Conservation (phyloP, 805 yeast genomes). For the Candida pseudofarinosa region DNA sequence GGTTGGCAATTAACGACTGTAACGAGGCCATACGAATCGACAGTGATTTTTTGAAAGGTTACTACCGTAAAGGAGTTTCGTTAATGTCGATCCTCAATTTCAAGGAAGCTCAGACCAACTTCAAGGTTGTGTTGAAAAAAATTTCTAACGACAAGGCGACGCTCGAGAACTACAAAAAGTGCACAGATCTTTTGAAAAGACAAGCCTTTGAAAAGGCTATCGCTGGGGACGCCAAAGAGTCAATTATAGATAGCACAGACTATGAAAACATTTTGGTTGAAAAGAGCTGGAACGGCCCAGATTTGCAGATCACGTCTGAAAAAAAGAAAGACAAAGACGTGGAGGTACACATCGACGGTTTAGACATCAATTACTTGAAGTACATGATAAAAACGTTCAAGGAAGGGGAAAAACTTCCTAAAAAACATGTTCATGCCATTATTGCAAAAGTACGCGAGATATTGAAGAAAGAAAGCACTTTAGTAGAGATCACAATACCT, state of each 20-base stretch:
- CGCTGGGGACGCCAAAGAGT: constrained; percentile 58
- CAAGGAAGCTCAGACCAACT: constrained; percentile 67
- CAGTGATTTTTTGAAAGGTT: constrained; percentile 67
- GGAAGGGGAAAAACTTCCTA: constrained; percentile 70
- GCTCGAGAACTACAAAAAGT: constrained; percentile 53
- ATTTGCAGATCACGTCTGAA: constrained; percentile 38
- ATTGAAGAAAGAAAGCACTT: constrained; percentile 61
- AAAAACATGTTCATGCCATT: constrained; percentile 77
- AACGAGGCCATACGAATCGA: constrained; percentile 66
- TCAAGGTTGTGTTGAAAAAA: constrained; percentile 54
- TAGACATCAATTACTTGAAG: constrained; percentile 54
- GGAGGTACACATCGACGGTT: constrained; percentile 31
- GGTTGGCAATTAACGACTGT: constrained; percentile 79
- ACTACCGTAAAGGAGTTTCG: constrained; percentile 85
- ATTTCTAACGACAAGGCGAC: constrained; percentile 73
- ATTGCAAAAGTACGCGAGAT: constrained; percentile 65
- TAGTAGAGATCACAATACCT: constrained; percentile 62
- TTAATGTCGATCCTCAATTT: constrained; percentile 71
- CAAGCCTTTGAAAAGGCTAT: constrained; percentile 86
- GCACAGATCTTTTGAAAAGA: constrained; percentile 62
- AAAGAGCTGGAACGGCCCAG: constrained; percentile 57
- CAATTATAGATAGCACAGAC: constrained; percentile 46
- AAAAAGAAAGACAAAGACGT: constrained; percentile 18
- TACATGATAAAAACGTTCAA: constrained; percentile 69
- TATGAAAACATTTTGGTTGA: constrained; percentile 48